Percentiles rank a stretch among this genome's conserved stretches.
These are phyloP conservation scores for Fusarium pseudocircinatum DNA, from an alignment of 2,329 filamentous ascomycete genomes.

Conservation along the genomic window DNA sequence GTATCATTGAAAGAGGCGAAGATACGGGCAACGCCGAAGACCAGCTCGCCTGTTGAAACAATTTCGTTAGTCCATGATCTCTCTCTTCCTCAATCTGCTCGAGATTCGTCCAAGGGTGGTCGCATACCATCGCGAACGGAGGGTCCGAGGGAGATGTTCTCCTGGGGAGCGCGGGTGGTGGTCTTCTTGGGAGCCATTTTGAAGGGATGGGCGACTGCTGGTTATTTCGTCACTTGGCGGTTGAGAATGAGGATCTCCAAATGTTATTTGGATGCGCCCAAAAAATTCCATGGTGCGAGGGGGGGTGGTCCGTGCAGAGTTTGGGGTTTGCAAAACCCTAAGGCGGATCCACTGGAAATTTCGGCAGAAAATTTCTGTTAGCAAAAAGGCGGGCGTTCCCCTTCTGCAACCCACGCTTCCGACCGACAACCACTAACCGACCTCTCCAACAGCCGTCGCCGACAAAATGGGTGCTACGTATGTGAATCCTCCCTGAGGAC, in stretches of 20 bases:
- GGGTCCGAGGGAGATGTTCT: constrained; percentile 98
- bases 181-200: constrained; percentile 96
- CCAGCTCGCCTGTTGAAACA: constrained; percentile 81
- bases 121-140: constrained; percentile 90
- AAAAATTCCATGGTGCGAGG: constrained; percentile 33
- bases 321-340: constrained; percentile 46
- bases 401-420: constrained; percentile 31
- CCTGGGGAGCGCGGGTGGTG: constrained; percentile 77
- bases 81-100: background rate
- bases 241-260: constrained; percentile 47
- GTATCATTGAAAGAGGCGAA: constrained; percentile 93
- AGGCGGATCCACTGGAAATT: background rate
- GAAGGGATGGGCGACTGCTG: constrained; percentile 51
- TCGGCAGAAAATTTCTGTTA: constrained; percentile 34
- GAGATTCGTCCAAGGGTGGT: constrained; percentile 1
- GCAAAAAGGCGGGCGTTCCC: constrained; percentile 1
- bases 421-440: constrained; percentile 53
- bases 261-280: constrained; percentile 40
- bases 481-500: constrained; percentile 54
- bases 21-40: constrained; percentile 98
- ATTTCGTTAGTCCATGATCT: constrained; percentile 22
- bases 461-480: constrained; percentile 64
- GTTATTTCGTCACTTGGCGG: constrained; percentile 48
- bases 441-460: constrained; percentile 51
- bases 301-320: constrained; percentile 54